phyloP scores from a whole-genome alignment of 257 asterid genomes.

The Plectranthus barbatus region DNA sequence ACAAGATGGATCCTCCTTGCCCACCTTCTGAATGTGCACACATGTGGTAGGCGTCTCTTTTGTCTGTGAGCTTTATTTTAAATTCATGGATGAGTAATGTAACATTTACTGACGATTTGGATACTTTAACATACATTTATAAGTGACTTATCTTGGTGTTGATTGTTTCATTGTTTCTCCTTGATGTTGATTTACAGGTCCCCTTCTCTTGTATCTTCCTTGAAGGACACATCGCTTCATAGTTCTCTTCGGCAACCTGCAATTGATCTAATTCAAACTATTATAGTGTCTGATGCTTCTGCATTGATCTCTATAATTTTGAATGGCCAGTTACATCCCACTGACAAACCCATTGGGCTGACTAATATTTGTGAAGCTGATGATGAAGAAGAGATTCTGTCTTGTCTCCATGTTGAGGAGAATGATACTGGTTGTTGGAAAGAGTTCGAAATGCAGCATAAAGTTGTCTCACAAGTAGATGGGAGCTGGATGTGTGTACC shows the following conservation, averaged over 20 bases:
- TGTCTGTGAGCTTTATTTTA: conserved; percentile 15
- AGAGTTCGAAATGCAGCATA: conserved; percentile 61
- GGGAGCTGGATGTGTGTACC: conserved; percentile 96
- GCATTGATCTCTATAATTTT: conserved; percentile 59
- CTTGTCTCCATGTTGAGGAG: conserved; percentile 38
- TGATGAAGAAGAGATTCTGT: conserved; percentile 47
- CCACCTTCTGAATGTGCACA: conserved; percentile 96
- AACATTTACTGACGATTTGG: conserved; percentile 3
- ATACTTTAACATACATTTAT: conserved; percentile 7
- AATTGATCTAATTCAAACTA: conserved; percentile 73
- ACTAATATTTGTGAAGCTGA: conserved; percentile 35
- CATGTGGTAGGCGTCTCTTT: conserved; percentile 71
- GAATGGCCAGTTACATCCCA: conserved; percentile 43
- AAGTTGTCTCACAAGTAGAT: conserved; percentile 48
- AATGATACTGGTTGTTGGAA: conserved; percentile 72
- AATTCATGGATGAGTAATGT: conserved; percentile 6
- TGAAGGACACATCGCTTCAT: conserved; percentile 75
- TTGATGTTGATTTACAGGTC: conserved; percentile 48
- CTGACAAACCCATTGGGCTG: conserved; percentile 35
- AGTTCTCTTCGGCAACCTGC: conserved; percentile 91
- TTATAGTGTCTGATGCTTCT: conserved; percentile 86
- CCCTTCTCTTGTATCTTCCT: conserved; percentile 78
- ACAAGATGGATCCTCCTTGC: conserved; percentile 91
- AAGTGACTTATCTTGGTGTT: conserved; percentile 3
- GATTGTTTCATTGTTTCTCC: conserved; percentile 8